A percentile compares a stretch with the other conserved stretches of the same genome.
These are phyloP conservation scores for Coriolopsis trogii DNA, from an alignment of 1,284 basidiomycete genomes.

Conservation along the genomic window DNA sequence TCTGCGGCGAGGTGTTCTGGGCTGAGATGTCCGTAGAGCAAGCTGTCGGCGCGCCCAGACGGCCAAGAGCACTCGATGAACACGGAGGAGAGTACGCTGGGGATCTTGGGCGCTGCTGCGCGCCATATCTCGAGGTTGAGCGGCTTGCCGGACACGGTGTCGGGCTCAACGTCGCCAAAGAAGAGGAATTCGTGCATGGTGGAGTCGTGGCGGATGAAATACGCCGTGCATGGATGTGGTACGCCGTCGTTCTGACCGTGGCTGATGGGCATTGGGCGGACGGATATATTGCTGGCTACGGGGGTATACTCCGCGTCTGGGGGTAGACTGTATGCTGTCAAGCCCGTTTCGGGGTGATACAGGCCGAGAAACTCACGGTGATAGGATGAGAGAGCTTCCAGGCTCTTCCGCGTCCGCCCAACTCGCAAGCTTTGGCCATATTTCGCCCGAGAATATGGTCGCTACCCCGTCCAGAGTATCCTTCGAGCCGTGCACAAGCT, in stretches of 20 bases:
- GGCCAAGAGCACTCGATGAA: slow-evolving; percentile 89
- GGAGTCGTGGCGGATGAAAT: slow-evolving; percentile 69
- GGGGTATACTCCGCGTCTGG: slow-evolving; percentile 51
- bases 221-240: slow-evolving; percentile 73
- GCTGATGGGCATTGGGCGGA: slow-evolving; percentile 67
- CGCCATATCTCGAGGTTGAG: slow-evolving; percentile 71
- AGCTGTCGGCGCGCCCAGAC: slow-evolving; percentile 57
- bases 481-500: slow-evolving; percentile 64
- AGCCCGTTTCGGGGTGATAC: neutral
- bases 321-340: slow-evolving; percentile 25
- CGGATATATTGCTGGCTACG: slow-evolving; percentile 59
- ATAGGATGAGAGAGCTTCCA: slow-evolving; percentile 56
- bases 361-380: slow-evolving; percentile 36
- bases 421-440: slow-evolving; percentile 84
- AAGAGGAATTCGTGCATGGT: slow-evolving; percentile 72
- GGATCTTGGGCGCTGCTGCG: slow-evolving; percentile 69
- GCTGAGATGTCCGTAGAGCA: slow-evolving; percentile 77
- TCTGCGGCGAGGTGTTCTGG: slow-evolving; percentile 74
- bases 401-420: slow-evolving; percentile 58
- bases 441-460: slow-evolving; percentile 72
- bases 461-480: slow-evolving; percentile 71
- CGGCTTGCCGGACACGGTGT: slow-evolving; percentile 60
- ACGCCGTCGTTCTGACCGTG: slow-evolving; percentile 56
- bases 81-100: slow-evolving; percentile 60
- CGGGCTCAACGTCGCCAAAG: slow-evolving; percentile 85